Conservation (phyloP, 345 rosid genomes). For the Carallia pectinifolia region DNA sequence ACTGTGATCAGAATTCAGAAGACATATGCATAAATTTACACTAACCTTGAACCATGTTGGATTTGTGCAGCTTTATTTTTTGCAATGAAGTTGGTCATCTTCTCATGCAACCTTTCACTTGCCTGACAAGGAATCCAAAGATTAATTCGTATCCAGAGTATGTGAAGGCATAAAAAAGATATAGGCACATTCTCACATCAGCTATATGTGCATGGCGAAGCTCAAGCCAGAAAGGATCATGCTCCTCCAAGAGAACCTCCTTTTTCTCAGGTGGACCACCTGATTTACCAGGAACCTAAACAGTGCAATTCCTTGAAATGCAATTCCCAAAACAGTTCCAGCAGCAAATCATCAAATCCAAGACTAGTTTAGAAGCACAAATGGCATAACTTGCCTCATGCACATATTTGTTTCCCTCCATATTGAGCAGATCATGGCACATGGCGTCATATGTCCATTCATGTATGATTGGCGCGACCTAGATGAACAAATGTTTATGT, state of each 20-base stretch:
- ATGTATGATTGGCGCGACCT: constrained; percentile 98
- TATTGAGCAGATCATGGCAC: constrained; percentile 88
- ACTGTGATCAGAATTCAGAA: too few species aligned
- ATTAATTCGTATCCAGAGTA: constrained; percentile 23
- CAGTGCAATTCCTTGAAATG: constrained; percentile 31
- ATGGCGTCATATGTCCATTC: constrained; percentile 99
- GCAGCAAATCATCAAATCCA: constrained; percentile 11
- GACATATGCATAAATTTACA: constrained; percentile 11
- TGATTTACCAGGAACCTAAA: constrained; percentile 77
- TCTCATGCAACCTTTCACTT: constrained; percentile 86
- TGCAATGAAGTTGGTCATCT: constrained; percentile 87
- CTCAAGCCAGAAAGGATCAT: constrained; percentile 98
- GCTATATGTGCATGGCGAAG: constrained; percentile 98
- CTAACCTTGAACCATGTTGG: constrained; percentile 88
- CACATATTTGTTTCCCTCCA: constrained; percentile 97
- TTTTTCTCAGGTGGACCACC: constrained; percentile 86
- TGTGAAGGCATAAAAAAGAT: constrained; percentile 5
- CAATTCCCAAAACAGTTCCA: constrained; percentile 31
- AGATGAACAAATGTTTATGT: constrained; percentile 11
- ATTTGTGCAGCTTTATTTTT: constrained; percentile 99
- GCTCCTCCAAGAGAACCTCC: constrained; percentile 97
- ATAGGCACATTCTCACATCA: constrained; percentile 55
- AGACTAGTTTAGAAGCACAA: constrained; percentile 9
- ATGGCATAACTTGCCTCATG: constrained; percentile 63
- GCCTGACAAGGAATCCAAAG: constrained; percentile 59